Base-by-base conservation (phyloP, 2,329 filamentous ascomycete species). In the Talaromyces piceae region DNA sequence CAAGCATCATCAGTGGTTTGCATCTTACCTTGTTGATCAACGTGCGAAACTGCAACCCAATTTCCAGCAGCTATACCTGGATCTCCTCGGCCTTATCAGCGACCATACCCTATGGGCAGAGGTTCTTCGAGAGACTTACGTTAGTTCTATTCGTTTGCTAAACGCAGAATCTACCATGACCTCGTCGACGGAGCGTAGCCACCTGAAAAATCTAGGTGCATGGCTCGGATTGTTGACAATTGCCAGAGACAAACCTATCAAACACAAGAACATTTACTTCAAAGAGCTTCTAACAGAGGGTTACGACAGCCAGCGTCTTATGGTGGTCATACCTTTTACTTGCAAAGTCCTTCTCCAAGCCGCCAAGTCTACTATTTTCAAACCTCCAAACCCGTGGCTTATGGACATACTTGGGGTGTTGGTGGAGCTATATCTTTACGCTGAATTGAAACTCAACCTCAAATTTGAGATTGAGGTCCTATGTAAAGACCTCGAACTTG, bases 381-480 rank as follows among this genome's bases (percentile, higher is more conserved):
- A 84, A 52, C 91, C 91, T 9, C 93, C 93, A 1, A 98, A 98
- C 61, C 93, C 93, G 1, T 98, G 93, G 93, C 70, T 96, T 41
- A 95, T 96, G 87, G 93, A 98, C 61, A 93, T 98, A 49, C 82
- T 98, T 50, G 82, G 88, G 57, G 76, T 97, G 6, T 78, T 98
- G 30, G 88, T 95, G 61, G 94, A 98, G 64, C 78, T 98, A 3
- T 98, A 98, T 63, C 86, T 95, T 63, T 87, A 87, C 61, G 89
- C 88, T 12, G 91, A 96, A 60, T 75, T 98, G 51, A 97, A 97
- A 67, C 80, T 98, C 31, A 97, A 97, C 59, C 83, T 95, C 47
- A 98, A 97, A 62, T 98, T 98, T 61, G 93, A 98, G 68, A 97
- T 98, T 52, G 93, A 98, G 69, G 91, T 98, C 23, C 78, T 98